Base-by-base conservation (phyloP, 352 stramenopile genomes). In the Pythium phragmitis region DNA sequence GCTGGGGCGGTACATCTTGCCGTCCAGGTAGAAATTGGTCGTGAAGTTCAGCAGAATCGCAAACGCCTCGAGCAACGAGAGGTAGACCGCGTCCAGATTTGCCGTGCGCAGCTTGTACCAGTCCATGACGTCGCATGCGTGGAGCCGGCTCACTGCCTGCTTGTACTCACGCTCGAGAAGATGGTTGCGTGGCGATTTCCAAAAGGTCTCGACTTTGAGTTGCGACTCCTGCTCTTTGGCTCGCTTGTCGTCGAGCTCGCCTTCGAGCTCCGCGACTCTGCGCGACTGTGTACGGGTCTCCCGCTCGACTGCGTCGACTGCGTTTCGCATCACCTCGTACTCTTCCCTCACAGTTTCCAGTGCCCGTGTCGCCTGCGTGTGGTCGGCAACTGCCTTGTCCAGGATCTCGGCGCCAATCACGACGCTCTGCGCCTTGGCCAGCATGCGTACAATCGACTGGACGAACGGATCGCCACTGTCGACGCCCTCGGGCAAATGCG, bases 341-440 rank as follows among this genome's bases (percentile, higher is more conserved):
- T 60, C 69, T 0, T 49, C 54, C 14, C 50, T 43, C 7, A 50
- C 8, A 23, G 2, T 17, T 11, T 46, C 47, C 0, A 61, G 37
- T 17, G 61, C 65, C 2, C 59, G 60, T 3, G 64, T 55, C 4
- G 79, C 78, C 0, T 55, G 36, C 3, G 72, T 71, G 37, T 89
- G 80, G 11, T 85, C 55, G 0, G 66, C 69, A 2, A 74, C 60
- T 0, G 80, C 85, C 41, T 85, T 80, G 17, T 89, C 79, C 1
- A 92, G 58, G 17, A 92, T 70, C 48, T 89, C 77, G 2, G 71
- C 73, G 3, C 83, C 83, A 8, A 94, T 65, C 41, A 94, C 72
- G 36, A 91, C 62, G 62, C 79, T 92, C 49, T 94, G 85, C 4
- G 83, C 82, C 69, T 94, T 92, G 21, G 82, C 83, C 0, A 94